These are phyloP conservation scores for Ganoderma boninense DNA, from an alignment of 1,284 basidiomycete species.

Conservation along the genomic window DNA sequence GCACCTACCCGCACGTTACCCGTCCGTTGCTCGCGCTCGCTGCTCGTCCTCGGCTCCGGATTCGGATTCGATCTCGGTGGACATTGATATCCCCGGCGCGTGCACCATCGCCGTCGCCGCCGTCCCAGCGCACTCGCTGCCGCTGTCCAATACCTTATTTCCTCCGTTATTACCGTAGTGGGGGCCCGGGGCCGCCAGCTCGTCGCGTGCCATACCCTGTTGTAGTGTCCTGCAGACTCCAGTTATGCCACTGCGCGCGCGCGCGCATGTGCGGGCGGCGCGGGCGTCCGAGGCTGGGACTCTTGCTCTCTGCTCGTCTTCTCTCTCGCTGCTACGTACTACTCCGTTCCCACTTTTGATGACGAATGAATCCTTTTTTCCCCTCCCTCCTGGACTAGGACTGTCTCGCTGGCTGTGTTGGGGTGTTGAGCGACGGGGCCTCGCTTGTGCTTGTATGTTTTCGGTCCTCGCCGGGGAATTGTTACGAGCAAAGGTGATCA, in stretches of 20 bases:
- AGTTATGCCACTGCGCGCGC: not conserved
- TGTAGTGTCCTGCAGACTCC: not conserved
- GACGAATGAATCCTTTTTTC: not conserved
- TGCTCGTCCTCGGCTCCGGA: not conserved
- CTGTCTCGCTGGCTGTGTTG: no score
- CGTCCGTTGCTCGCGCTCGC: not conserved
- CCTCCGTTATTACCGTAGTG: slow-evolving; percentile 1
- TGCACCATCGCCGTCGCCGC: not conserved
- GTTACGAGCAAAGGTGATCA: not conserved
- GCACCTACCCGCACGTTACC: not conserved
- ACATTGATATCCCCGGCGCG: slow-evolving; percentile 1
- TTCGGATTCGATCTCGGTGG: not conserved
- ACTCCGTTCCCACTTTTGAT: not conserved
- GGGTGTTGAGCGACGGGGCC: no score
- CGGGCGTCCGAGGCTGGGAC: not conserved
- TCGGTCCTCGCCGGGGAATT: not conserved
- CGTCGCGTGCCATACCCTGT: not conserved
- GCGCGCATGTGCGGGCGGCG: not conserved
- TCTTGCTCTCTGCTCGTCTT: not conserved
- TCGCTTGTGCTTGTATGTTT: no score
- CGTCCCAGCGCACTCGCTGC: not conserved
- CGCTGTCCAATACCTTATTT: not conserved
- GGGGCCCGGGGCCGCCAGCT: not conserved
- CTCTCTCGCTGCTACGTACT: not conserved
- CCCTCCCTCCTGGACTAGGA: not conserved